Base-by-base conservation (phyloP, 2,329 filamentous ascomycete genomes). In the Colletotrichum euphorbiae region DNA sequence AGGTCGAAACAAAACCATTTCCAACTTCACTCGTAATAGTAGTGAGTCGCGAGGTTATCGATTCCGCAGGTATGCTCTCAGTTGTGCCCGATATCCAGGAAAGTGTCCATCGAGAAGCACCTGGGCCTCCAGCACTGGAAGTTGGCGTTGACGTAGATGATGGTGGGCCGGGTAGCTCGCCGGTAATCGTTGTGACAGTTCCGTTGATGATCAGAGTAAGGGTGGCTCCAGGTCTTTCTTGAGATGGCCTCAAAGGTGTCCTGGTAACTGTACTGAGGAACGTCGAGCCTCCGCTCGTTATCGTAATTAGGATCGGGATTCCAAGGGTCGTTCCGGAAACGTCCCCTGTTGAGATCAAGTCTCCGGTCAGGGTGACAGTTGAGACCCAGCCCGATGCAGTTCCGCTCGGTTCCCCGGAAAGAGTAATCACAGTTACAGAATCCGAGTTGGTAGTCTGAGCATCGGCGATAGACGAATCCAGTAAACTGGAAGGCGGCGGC, bases 21-120 rank as follows among this genome's bases (percentile, higher is more conserved):
- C 54, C 61, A 2, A 48, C 8, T 2, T 51, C 15, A 11, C 64
- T 63, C 3, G 52, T 63, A 21, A 67, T 15, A 2, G 43, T 63
- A 6, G 38, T 60, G 3, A 54, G 28, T 15, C n/a, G 33, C 0
- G 64, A 7, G 1, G 46, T 24, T 2, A 28, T 38, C 4, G n/a
- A 6, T 9, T 12, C 15, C 13, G 36, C 50, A 0, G 15, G 4
- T 3, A 31, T 24, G 2, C 3, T 19, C 4, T 21, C 21, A 8
- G 51, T 36, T 1, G 28, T 43, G 8, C 28, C 36, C 1, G 43
- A 40, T 3, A 36, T 12, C 64, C 31, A 54, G 9, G 59, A 43
- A 1, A 46, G 45, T 11, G 40, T 46, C 62, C 38, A 54, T 15
- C 24, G 28, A 0, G 62, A 55, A 46, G n/a, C 43, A 19, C 38